phyloP scores from a whole-genome alignment of 164 flowering plant genomes.

The Tetrastigma voinierianum region DNA sequence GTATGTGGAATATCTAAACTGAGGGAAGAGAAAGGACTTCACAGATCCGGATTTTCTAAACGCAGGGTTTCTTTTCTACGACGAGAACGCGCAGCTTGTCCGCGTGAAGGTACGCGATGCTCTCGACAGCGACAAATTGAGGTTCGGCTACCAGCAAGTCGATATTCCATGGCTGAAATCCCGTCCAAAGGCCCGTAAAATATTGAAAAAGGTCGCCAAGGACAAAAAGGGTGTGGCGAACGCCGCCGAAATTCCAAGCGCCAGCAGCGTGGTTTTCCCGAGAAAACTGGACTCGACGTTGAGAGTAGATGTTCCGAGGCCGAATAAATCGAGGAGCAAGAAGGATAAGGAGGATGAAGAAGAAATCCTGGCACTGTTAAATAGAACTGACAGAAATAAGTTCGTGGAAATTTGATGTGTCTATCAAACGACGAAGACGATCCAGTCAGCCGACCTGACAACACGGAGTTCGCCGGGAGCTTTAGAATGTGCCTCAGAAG shows the following conservation, averaged over 20 bases:
- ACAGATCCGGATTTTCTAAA: constrained; percentile 42
- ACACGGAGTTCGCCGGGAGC: constrained; percentile 56
- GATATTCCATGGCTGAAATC: constrained; percentile 49
- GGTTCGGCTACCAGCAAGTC: constrained; percentile 56
- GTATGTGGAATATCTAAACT: constrained; percentile 55
- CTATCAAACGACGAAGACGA: constrained; percentile 52
- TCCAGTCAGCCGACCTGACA: constrained; percentile 15
- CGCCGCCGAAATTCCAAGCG: no score
- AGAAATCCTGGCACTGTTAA: constrained; percentile 47
- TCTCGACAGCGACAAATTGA: constrained; percentile 37
- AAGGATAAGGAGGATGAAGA: constrained; percentile 53
- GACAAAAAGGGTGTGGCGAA: constrained; percentile 6
- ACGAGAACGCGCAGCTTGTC: constrained; percentile 45
- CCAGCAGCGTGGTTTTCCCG: no score
- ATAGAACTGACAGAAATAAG: constrained; percentile 36
- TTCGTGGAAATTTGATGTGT: constrained; percentile 61
- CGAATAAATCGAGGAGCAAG: constrained; percentile 44
- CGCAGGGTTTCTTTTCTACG: constrained; percentile 39
- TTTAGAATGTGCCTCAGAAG: constrained; percentile 51
- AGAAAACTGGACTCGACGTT: constrained; percentile 22
- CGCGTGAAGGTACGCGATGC: constrained; percentile 48
- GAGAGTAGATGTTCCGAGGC: constrained; percentile 35
- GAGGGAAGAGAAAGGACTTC: constrained; percentile 39
- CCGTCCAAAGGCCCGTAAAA: constrained; percentile 20
- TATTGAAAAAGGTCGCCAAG: background rate